Base-by-base conservation (phyloP, 441 rosid genomes). In the Syzygium malaccense region DNA sequence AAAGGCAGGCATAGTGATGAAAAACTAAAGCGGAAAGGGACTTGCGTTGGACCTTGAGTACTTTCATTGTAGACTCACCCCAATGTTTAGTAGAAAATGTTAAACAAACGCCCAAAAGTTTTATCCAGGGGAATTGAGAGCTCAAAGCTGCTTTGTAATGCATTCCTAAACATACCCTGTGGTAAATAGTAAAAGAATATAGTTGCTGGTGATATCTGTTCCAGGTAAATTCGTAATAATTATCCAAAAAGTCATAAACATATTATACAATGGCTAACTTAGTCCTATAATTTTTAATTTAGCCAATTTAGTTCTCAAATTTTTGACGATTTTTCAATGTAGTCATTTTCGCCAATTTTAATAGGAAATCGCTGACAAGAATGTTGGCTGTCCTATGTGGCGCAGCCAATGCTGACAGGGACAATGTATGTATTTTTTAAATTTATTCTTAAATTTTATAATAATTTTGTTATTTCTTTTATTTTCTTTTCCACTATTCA, bases 341-440 rank as follows among this genome's bases (percentile, higher is more conserved):
- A 60, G 66, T 60, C 7, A 60, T 12, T 58, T 6, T 5, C 5
- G 7, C 1, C 32, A 60, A 60, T 60, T 60, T 60, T 60, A 2
- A 0, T 13, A 26, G 30, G 6, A 13, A 60, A 60, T 26, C 1
- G 13, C 3, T 60, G 8, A 60, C 8, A 3, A 12, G 17, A 12
- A 60, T 0, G 66, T 3, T 0, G 13, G 17, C 0, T 5, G 5
- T 26, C 0, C 20, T 55, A 55, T 4, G 8, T 28, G 15, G 3
- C 7, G 25, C 6, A 58, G 6, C 11, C 14, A 57, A 57, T 57
- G n/a, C 0, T 2, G 14, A 57, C 6, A 5, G 2, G 10, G 62
- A 58, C 30, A 58, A 58, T 3, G 28, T 58, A 6, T 1, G 3
- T 2, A 4, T 26, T 28, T 26, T 58, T n/a, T 58, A 28, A 26